Conservation (phyloP, 192 early-diverging fungal genomes). For the Coemansia sp. region DNA sequence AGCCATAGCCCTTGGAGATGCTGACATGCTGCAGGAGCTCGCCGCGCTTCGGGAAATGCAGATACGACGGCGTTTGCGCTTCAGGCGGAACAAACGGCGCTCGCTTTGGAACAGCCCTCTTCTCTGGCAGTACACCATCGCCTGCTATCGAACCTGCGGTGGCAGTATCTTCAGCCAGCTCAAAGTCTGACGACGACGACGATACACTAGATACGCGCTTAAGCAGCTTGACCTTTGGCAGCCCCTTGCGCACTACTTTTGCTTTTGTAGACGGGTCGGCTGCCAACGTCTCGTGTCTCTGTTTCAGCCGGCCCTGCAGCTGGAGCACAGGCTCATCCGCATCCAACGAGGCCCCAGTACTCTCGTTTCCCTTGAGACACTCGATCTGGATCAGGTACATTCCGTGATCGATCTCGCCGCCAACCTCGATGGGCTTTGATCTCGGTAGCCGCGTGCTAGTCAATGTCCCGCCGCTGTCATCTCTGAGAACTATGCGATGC, state of each 20-base stretch:
- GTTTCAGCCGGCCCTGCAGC: slow-evolving; percentile 29
- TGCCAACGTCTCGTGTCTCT: slow-evolving; percentile 21
- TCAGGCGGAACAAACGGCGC: slow-evolving; percentile 32
- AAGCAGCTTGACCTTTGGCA: slow-evolving; percentile 6
- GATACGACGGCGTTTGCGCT: slow-evolving; percentile 16
- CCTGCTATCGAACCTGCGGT: background rate
- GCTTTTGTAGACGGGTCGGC: background rate
- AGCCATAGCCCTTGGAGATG: slow-evolving; percentile 43
- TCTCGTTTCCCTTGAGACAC: slow-evolving; percentile 13
- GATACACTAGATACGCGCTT: slow-evolving; percentile 16
- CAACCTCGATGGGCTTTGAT: slow-evolving; percentile 25
- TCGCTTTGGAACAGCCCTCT: slow-evolving; percentile 7
- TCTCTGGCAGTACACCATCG: background rate
- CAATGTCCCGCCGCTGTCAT: slow-evolving; percentile 25
- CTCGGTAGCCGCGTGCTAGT: slow-evolving; percentile 21
- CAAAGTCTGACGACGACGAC: background rate
- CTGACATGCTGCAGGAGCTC: slow-evolving; percentile 51
- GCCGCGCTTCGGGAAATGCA: slow-evolving; percentile 48
- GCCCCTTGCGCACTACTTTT: background rate
- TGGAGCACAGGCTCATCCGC: slow-evolving; percentile 4
- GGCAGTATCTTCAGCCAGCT: background rate
- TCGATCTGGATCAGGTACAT: slow-evolving; percentile 47
- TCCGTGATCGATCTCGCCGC: slow-evolving; percentile 38
- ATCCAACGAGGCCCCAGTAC: background rate
- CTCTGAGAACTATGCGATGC: slow-evolving; percentile 25